phyloP scores from a whole-genome alignment of 176 grass and related monocot species.

The Echinochloa phyllopogon region DNA sequence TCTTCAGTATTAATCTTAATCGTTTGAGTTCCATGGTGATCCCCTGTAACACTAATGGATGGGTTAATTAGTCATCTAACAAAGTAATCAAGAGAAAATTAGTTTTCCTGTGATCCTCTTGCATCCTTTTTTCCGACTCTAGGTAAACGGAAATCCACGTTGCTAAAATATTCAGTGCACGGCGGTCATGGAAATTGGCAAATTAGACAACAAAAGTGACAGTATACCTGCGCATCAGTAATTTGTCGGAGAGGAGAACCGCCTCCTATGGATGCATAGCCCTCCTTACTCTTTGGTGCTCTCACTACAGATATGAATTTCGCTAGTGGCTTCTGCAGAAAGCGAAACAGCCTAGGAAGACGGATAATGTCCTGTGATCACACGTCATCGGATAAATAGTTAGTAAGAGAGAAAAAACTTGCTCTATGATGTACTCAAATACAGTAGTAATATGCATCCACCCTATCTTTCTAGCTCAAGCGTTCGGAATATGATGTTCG shows the following conservation, averaged over 20 bases:
- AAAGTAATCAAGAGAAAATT: neutral
- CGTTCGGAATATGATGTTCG: neutral
- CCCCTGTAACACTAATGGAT: neutral
- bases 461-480: slow-evolving; percentile 15
- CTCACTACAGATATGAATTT: slow-evolving; percentile 93
- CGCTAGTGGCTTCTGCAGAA: slow-evolving; percentile 96
- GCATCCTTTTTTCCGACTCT: neutral
- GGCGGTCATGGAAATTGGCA: slow-evolving; percentile 1
- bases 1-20: neutral
- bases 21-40: neutral
- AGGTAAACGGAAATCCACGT: neutral
- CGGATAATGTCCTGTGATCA: slow-evolving; percentile 95
- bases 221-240: slow-evolving; percentile 83
- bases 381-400: slow-evolving; percentile 26
- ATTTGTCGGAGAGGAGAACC: slow-evolving; percentile 98
- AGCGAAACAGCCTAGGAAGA: slow-evolving; percentile 89
- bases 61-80: neutral
- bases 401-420: slow-evolving; percentile 28
- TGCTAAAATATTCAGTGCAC: slow-evolving; percentile 31
- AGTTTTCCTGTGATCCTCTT: neutral
- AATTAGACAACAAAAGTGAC: slow-evolving; percentile 3
- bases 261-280: slow-evolving; percentile 98
- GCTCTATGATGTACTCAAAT: slow-evolving; percentile 22
- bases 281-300: slow-evolving; percentile 99
- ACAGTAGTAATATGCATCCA: neutral